Evolutionary conservation across 2,329 filamentous ascomycete species (phyloP).

Genomic region (Diaporthe sp.): DNA sequence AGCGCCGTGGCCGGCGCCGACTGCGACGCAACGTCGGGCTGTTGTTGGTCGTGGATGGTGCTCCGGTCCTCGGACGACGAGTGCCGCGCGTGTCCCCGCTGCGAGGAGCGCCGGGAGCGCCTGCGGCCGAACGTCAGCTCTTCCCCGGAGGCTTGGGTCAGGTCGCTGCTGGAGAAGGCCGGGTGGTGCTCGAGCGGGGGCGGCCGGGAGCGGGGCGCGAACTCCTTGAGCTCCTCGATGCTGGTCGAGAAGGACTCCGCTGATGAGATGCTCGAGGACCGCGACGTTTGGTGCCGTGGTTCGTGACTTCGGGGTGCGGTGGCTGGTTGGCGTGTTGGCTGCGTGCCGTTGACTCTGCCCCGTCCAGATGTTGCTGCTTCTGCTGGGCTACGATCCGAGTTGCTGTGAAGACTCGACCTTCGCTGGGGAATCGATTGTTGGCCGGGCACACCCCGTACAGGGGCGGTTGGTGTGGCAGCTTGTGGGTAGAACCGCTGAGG

Average conservation of each 20-base stretch:
- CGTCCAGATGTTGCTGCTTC: not conserved
- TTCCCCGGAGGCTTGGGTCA: not conserved
- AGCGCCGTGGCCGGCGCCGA: slow-evolving; percentile 6
- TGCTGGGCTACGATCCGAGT: not conserved
- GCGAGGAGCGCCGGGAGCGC: slow-evolving; percentile 28
- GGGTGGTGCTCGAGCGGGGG: slow-evolving; percentile 31
- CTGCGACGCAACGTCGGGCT: not conserved
- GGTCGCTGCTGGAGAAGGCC: slow-evolving; percentile 8
- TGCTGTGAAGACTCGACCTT: slow-evolving; percentile 25
- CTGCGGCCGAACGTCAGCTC: slow-evolving; percentile 10
- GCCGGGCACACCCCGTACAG: not conserved
- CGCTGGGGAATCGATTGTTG: slow-evolving; percentile 14
- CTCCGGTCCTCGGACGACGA: slow-evolving; percentile 27
- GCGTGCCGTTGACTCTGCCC: not conserved
- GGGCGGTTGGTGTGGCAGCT: not conserved
- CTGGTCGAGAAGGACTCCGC: slow-evolving; percentile 33
- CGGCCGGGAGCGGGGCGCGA: not conserved
- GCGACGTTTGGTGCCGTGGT: not conserved
- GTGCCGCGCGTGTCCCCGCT: not conserved
- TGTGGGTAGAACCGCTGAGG: slow-evolving; percentile 38
- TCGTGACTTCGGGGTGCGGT: not conserved
- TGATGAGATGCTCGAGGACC: slow-evolving; percentile 29
- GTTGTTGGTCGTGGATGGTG: slow-evolving; percentile 16
- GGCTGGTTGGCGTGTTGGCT: not conserved
- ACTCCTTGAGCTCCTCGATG: slow-evolving; percentile 31